Percentiles rank a stretch among this genome's conserved stretches.
phyloP scores from a whole-genome alignment of 768 basidiomycete species.

The Mycena alexandri region DNA sequence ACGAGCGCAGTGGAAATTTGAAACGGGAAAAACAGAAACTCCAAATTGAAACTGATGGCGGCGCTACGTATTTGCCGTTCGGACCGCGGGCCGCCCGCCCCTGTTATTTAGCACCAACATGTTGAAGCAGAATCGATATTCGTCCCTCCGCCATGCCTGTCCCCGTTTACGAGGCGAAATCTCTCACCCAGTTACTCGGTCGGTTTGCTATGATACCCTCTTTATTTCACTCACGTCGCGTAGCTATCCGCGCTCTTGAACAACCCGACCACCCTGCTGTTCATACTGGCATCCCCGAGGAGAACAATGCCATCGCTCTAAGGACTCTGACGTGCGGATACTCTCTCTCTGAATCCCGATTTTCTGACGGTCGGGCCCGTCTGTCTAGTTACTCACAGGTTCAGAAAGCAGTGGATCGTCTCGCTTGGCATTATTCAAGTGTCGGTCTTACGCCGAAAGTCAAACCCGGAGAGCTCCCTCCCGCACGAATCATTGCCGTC shows the following conservation, averaged over 20 bases:
- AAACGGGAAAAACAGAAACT: no score
- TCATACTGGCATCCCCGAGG: constrained; percentile 40
- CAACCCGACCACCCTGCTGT: constrained; percentile 40
- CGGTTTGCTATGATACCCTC: constrained; percentile 1
- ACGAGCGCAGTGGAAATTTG: no score
- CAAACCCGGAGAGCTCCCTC: constrained; percentile 43
- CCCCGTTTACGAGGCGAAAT: constrained; percentile 40
- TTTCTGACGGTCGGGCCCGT: not conserved
- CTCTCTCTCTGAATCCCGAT: not conserved
- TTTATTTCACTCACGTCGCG: not conserved
- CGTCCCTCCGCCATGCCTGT: constrained; percentile 34
- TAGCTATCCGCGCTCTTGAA: constrained; percentile 39
- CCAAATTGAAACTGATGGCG: no score
- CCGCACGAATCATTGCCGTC: constrained; percentile 51
- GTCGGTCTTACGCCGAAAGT: constrained; percentile 42
- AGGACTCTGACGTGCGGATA: constrained; percentile 37
- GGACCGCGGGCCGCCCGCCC: no score
- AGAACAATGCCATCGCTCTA: constrained; percentile 30
- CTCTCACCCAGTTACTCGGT: constrained; percentile 41
- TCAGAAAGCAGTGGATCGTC: constrained; percentile 44
- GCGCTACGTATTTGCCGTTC: no score
- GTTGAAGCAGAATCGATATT: no score
- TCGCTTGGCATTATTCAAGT: constrained; percentile 45
- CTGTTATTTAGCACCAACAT: no score
- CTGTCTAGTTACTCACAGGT: constrained; percentile 36